Evolutionary conservation across 257 asterid species (phyloP).

Genomic region (Scutellaria minor): DNA sequence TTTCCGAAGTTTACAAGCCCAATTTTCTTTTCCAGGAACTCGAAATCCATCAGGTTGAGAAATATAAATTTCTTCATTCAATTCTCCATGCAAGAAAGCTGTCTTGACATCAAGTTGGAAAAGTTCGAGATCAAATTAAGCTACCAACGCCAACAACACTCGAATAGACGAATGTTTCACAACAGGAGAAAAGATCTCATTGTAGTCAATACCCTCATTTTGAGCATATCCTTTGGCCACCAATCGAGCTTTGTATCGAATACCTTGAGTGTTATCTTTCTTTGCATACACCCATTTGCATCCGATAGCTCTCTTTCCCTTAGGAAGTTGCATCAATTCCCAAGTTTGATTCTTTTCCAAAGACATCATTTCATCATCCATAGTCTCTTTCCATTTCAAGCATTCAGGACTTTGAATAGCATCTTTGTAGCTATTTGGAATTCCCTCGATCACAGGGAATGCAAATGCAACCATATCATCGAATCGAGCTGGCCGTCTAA

Average conservation of each 20-base stretch:
- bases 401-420: background rate
- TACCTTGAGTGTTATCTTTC: background rate
- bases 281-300: background rate
- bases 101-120: background rate
- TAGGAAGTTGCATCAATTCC: background rate
- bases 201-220: background rate
- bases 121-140: background rate
- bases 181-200: background rate
- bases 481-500: background rate
- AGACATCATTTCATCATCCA: constrained; percentile 14
- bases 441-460: too few relatives aligned
- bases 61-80: too few relatives aligned
- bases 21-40: too few relatives aligned
- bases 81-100: background rate
- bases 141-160: background rate
- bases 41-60: too few relatives aligned
- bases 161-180: too few relatives aligned
- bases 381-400: background rate
- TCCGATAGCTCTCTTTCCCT: too few relatives aligned
- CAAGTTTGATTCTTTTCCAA: background rate
- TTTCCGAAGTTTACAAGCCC: too few relatives aligned
- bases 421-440: background rate
- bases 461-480: background rate
- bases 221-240: constrained; percentile 7
- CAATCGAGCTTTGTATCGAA: background rate